Evolutionary conservation across 106 monocot genomes (phyloP).

Genomic region (Posidonia australis): DNA sequence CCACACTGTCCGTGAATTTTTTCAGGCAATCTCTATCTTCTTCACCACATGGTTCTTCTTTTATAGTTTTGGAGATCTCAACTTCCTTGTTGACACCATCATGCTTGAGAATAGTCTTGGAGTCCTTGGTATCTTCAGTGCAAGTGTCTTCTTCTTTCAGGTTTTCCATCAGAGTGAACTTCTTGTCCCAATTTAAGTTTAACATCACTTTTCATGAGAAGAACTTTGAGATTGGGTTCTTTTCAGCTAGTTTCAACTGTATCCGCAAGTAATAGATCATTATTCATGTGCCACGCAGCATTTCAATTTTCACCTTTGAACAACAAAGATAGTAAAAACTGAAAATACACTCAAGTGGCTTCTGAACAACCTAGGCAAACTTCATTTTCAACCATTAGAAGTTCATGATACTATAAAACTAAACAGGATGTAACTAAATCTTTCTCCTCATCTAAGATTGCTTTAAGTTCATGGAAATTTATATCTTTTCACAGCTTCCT

Average conservation of each 20-base stretch:
- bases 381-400: background rate
- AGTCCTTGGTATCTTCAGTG: background rate
- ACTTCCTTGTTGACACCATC: background rate
- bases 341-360: too few species aligned
- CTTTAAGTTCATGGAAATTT: background rate
- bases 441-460: background rate
- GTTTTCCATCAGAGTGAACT: background rate
- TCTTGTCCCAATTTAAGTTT: slow-evolving; percentile 8
- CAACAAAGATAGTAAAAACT: too few species aligned
- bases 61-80: background rate
- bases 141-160: slow-evolving; percentile 15
- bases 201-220: slow-evolving; percentile 27
- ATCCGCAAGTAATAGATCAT: slow-evolving; percentile 21
- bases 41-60: background rate
- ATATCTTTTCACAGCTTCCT: background rate
- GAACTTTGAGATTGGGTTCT: slow-evolving; percentile 49
- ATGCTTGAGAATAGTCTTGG: background rate
- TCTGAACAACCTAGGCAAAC: too few species aligned
- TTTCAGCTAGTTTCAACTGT: slow-evolving; percentile 27
- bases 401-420: background rate
- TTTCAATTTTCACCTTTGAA: too few species aligned
- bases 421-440: background rate
- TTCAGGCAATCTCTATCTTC: background rate
- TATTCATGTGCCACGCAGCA: background rate
- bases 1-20: background rate